These are phyloP conservation scores for Phytophthora rubi DNA, from an alignment of 352 stramenopile species.

Conservation along the genomic window DNA sequence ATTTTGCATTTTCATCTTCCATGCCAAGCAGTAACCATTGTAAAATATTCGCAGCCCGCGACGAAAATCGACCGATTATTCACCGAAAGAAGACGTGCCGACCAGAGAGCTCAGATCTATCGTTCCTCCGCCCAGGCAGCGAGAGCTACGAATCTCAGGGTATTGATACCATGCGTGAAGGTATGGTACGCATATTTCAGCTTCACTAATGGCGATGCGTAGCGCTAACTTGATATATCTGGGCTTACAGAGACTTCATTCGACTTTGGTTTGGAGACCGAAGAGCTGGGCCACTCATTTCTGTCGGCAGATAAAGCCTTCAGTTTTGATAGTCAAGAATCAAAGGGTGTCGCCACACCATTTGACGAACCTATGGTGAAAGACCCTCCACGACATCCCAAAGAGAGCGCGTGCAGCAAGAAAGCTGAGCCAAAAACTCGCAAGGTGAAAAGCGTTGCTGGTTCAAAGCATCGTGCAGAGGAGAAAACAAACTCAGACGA, in stretches of 20 bases:
- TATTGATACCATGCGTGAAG: neutral
- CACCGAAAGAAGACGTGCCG: neutral
- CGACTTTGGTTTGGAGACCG: neutral
- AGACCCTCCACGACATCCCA: constrained; percentile 9
- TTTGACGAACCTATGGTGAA: constrained; percentile 10
- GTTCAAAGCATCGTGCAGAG: neutral
- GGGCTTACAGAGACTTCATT: constrained; percentile 6
- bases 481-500: constrained; percentile 6
- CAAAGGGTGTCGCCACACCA: constrained; percentile 9
- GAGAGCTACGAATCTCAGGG: neutral
- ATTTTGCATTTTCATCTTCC: neutral
- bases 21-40: neutral
- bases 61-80: neutral
- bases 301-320: constrained; percentile 6
- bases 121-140: constrained; percentile 7
- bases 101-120: neutral
- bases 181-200: constrained; percentile 2
- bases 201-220: neutral
- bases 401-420: neutral
- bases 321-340: constrained; percentile 24
- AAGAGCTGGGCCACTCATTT: constrained; percentile 18
- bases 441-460: neutral
- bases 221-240: neutral
- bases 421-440: constrained; percentile 16
- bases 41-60: neutral